Conservation (phyloP, 225 moss, liverwort and hornwort genomes). For the Takakia lepidozioides region DNA sequence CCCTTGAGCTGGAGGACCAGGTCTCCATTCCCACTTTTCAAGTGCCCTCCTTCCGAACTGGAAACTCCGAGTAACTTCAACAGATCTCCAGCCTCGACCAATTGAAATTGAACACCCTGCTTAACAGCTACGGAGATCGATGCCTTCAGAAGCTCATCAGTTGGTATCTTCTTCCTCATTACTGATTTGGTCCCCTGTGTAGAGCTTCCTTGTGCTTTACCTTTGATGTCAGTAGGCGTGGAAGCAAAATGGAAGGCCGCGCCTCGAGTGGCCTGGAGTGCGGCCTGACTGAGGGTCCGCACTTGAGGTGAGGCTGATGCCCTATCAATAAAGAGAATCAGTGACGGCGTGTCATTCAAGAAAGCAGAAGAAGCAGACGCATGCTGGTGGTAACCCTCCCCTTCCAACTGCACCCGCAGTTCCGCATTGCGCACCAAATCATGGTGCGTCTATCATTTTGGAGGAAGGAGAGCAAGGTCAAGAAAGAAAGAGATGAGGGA, state of each 20-base stretch:
- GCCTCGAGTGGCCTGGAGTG: conserved; percentile 13
- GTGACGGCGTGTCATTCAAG: conserved; percentile 22
- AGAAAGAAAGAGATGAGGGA: conserved; percentile 3
- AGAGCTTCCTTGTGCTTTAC: not conserved
- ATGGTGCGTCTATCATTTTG: conserved; percentile 4
- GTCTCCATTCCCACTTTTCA: conserved; percentile 6
- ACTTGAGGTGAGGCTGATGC: conserved; percentile 17
- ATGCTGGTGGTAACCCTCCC: conserved; percentile 13
- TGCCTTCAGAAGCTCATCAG: conserved; percentile 5
- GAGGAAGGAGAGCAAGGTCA: conserved; percentile 3
- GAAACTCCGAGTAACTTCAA: conserved; percentile 2
- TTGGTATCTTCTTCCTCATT: conserved; percentile 3
- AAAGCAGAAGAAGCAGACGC: conserved; percentile 14
- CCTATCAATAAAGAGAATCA: conserved; percentile 40
- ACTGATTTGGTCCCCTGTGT: not conserved
- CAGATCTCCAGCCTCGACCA: conserved; percentile 2
- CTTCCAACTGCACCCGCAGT: conserved; percentile 26
- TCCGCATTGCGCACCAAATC: conserved; percentile 1
- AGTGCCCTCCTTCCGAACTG: conserved; percentile 1
- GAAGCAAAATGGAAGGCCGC: conserved; percentile 21
- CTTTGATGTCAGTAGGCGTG: not conserved
- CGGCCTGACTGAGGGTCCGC: conserved; percentile 14
- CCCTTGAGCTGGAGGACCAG: conserved; percentile 1
- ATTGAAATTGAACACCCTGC: not conserved
- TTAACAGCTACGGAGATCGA: conserved; percentile 1